Evolutionary conservation across 306 rosid genomes (phyloP).

Genomic region (Glycyrrhiza uralensis): DNA sequence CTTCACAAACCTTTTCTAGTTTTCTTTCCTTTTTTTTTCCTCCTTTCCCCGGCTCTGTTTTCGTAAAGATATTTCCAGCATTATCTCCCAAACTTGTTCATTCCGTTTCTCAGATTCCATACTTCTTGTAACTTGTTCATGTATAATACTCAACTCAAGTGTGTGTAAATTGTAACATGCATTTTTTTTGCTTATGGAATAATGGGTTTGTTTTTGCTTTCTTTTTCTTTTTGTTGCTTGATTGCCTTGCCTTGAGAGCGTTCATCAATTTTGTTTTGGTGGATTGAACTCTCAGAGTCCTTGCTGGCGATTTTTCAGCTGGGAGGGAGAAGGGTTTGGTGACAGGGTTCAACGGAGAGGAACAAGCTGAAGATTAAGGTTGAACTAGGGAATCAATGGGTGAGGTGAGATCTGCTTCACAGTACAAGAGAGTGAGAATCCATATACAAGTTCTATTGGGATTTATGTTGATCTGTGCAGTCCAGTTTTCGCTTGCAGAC

Average conservation of each 20-base stretch:
- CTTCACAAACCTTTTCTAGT: constrained; percentile 7
- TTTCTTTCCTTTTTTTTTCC: background rate
- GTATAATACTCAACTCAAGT: background rate
- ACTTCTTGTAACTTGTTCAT: background rate
- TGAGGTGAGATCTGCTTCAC: constrained; percentile 51
- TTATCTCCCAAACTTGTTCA: constrained; percentile 30
- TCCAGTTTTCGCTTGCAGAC: constrained; percentile 53
- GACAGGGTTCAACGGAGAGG: constrained; percentile 19
- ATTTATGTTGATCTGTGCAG: constrained; percentile 46
- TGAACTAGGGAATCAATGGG: constrained; percentile 51
- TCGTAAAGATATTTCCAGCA: constrained; percentile 41
- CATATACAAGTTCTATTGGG: constrained; percentile 38
- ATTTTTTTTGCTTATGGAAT: constrained; percentile 18
- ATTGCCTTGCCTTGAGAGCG: background rate
- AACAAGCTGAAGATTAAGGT: constrained; percentile 31
- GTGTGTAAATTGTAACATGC: background rate
- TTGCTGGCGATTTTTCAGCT: constrained; percentile 29
- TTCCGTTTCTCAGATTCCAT: constrained; percentile 26
- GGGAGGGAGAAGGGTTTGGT: constrained; percentile 25
- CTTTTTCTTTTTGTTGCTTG: background rate
- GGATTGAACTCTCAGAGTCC: constrained; percentile 10
- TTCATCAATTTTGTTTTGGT: constrained; percentile 15
- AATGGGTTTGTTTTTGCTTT: background rate
- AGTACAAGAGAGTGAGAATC: constrained; percentile 46
- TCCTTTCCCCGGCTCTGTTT: constrained; percentile 17